Evolutionary conservation across 192 early-diverging fungal genomes (phyloP).

Genomic region (Mortierella alpina): DNA sequence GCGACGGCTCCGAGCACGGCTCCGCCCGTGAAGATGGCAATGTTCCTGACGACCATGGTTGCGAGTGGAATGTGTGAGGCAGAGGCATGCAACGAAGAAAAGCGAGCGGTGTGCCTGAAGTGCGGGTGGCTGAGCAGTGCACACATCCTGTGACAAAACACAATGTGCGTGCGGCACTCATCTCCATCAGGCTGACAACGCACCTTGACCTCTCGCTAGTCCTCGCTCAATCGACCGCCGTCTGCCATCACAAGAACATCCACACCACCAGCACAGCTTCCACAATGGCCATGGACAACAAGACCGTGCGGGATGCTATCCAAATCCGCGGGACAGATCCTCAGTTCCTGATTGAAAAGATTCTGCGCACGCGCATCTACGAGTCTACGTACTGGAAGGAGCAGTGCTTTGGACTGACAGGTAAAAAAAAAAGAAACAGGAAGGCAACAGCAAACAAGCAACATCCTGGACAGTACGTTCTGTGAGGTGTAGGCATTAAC

Average conservation of each 20-base stretch:
- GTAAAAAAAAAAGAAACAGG: conserved; percentile 41
- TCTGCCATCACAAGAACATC: not conserved
- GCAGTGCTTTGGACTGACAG: conserved; percentile 92
- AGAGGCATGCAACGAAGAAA: not conserved
- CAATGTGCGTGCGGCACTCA: too few species aligned
- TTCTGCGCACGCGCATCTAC: conserved; percentile 89
- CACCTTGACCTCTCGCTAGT: too few species aligned
- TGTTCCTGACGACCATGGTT: conserved; percentile 53
- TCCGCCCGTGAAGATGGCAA: conserved; percentile 50
- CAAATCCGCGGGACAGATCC: conserved; percentile 91
- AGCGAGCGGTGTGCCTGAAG: not conserved
- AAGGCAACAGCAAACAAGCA: conserved; percentile 11
- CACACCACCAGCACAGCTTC: not conserved
- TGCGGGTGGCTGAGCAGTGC: too few species aligned
- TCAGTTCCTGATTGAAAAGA: conserved; percentile 95
- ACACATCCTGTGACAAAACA: too few species aligned
- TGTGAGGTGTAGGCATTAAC: not conserved
- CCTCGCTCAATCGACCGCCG: too few species aligned
- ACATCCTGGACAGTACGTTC: not conserved
- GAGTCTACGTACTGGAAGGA: conserved; percentile 98
- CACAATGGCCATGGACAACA: conserved; percentile 69
- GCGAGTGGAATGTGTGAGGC: conserved; percentile 1
- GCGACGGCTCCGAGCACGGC: conserved; percentile 50
- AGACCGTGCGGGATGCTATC: conserved; percentile 76
- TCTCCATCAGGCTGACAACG: too few species aligned